phyloP scores from a whole-genome alignment of 345 rosid genomes.

The Adansonia digitata region DNA sequence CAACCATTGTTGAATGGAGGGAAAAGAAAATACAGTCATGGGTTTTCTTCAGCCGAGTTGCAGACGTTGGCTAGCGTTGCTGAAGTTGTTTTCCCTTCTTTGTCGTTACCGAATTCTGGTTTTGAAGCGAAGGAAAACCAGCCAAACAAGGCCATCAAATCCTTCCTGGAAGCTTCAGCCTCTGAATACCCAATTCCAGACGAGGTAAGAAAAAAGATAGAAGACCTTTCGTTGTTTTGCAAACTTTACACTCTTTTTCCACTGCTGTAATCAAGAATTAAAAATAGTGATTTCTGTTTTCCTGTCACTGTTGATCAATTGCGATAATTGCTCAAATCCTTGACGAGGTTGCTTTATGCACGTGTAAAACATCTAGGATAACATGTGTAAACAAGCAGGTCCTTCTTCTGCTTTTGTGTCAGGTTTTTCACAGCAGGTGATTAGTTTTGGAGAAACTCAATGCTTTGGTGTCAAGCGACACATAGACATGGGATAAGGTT shows the following conservation, averaged over 20 bases:
- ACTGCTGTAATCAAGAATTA: too few species aligned
- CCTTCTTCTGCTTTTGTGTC: neutral
- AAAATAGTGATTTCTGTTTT: too few species aligned
- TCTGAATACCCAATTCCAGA: conserved; percentile 34
- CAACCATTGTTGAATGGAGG: conserved; percentile 37
- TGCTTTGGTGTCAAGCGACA: too few species aligned
- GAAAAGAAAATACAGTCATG: conserved; percentile 24
- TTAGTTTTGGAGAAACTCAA: neutral
- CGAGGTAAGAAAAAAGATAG: conserved; percentile 32
- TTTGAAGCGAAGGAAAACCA: conserved; percentile 14
- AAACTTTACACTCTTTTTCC: too few species aligned
- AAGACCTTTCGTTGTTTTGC: too few species aligned
- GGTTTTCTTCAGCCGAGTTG: conserved; percentile 49
- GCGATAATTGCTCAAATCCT: too few species aligned
- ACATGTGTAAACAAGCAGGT: neutral
- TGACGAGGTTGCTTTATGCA: too few species aligned
- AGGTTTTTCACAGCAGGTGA: neutral
- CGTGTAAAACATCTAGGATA: neutral
- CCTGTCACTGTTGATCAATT: too few species aligned
- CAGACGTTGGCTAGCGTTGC: conserved; percentile 43
- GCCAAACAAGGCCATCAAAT: conserved; percentile 23
- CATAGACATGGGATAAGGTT: too few species aligned
- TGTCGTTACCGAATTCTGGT: conserved; percentile 15
- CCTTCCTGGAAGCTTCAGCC: conserved; percentile 46
- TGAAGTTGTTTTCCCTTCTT: conserved; percentile 52